Base-by-base conservation (phyloP, 2,329 filamentous ascomycete species). In the Ascochyta pisi region DNA sequence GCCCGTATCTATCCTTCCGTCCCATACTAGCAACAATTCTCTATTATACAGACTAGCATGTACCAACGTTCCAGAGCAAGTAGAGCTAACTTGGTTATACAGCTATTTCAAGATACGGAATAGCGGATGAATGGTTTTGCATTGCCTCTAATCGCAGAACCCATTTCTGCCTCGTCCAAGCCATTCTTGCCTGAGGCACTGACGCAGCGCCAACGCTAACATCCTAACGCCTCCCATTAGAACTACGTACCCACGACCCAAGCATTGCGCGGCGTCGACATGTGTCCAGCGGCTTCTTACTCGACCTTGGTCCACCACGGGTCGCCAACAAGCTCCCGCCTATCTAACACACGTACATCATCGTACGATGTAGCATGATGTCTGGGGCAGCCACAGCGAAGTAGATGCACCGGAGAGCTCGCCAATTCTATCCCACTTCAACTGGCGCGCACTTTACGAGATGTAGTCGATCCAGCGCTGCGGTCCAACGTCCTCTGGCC, bases 351-450 rank as follows among this genome's bases (percentile, higher is more conserved):
- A 37, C 33, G 47, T 42, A 42, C 8, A 42, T 42, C 22, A 23
- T 50, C 47, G 23, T 50, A 37, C 47, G 29, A 50, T 50, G 29
- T 22, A 31, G 23, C 31, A n/a, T 42, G 29, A 35, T n/a, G 39
- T 27, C 12, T 22, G 10, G 16, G 5, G 41, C 31, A 50, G 39
- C 29, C 15, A 12, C 38, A 43, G 39, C 47, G 22, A 50, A 9
- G 37, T 26, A 42, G 22, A 37, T 22, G 22, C 22, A 10, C 31
- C 22, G 31, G 47, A 50, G 31, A 10, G 38, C 31, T 27, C 29
- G 29, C 31, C 31, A 13, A 4, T 26, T 35, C 22, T 6, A 23
- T 23, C 23, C 8, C 24, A 9, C 29, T 41, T 19, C 6, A n/a
- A 24, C 15, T 9, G 31, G 35, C 27, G 15, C 13, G 24, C 10